Conservation (phyloP, 1,284 basidiomycete species). For the Thelephora terrestris region DNA sequence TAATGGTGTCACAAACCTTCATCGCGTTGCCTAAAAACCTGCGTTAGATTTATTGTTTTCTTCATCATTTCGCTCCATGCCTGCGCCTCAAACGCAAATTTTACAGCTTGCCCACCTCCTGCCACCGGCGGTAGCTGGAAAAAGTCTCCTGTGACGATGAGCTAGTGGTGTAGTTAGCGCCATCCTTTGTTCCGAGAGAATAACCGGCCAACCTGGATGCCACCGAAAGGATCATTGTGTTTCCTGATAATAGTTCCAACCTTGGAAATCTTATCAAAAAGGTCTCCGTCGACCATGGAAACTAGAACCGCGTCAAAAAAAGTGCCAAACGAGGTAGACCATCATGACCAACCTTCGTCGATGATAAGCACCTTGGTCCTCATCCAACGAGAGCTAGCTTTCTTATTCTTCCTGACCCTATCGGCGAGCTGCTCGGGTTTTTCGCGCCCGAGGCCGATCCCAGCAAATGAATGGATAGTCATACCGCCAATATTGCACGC, state of each 20-base stretch:
- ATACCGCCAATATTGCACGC: constrained; percentile 86
- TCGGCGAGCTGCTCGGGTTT: constrained; percentile 41
- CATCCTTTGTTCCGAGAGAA: constrained; percentile 2
- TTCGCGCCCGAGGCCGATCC: constrained; percentile 76
- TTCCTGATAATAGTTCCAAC: constrained; percentile 58
- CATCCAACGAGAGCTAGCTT: constrained; percentile 63
- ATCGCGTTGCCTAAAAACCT: constrained; percentile 61
- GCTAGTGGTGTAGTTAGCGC: constrained; percentile 25
- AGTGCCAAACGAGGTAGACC: neutral
- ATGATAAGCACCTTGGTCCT: constrained; percentile 76
- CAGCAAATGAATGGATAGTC: constrained; percentile 86
- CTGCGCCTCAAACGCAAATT: constrained; percentile 79
- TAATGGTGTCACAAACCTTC: constrained; percentile 32
- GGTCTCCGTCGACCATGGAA: constrained; percentile 85
- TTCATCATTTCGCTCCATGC: constrained; percentile 58
- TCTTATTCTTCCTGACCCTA: constrained; percentile 60
- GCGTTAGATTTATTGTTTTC: constrained; percentile 46
- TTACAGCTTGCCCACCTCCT: constrained; percentile 30
- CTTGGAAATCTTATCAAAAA: constrained; percentile 78
- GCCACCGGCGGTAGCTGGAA: constrained; percentile 89
- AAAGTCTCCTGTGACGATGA: constrained; percentile 86
- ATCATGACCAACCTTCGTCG: constrained; percentile 66
- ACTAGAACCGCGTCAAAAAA: constrained; percentile 32
- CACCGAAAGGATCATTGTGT: constrained; percentile 67
- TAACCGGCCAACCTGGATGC: constrained; percentile 49